A percentile compares a stretch with the other conserved stretches of the same genome.
phyloP scores from a whole-genome alignment of 176 grass and related monocot genomes.

The Juncus effusus region DNA sequence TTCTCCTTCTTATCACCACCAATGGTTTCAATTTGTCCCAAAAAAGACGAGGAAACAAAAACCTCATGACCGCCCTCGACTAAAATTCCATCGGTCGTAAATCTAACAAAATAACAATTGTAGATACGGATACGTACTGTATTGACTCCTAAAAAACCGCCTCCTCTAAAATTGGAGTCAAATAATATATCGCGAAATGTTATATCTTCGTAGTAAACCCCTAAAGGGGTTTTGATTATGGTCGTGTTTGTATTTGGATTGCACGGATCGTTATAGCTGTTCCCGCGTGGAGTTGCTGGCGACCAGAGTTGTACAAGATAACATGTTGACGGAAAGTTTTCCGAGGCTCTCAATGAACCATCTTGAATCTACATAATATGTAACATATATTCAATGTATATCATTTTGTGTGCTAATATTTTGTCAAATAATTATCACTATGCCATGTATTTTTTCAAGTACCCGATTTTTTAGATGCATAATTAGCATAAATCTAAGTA shows the following conservation, averaged over 20 bases:
- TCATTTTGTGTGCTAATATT: not conserved
- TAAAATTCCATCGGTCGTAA: conserved; percentile 29
- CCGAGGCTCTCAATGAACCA: conserved; percentile 29
- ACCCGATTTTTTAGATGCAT: too few relatives aligned
- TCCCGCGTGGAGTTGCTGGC: not conserved
- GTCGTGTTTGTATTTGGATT: not conserved
- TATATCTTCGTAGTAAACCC: conserved; percentile 34
- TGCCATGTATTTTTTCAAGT: not conserved
- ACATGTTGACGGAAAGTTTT: conserved; percentile 19
- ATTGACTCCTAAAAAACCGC: conserved; percentile 33
- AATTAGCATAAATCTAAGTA: too few relatives aligned
- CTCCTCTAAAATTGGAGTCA: conserved; percentile 32
- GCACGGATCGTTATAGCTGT: not conserved
- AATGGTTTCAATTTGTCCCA: conserved; percentile 42
- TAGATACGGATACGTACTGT: conserved; percentile 36
- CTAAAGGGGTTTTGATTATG: not conserved
- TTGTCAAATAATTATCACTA: not conserved
- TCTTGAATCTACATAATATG: conserved; percentile 28
- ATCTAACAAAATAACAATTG: conserved; percentile 43
- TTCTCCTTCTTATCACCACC: conserved; percentile 39
- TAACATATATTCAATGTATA: conserved; percentile 1
- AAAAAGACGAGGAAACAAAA: conserved; percentile 34
- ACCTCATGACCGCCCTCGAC: conserved; percentile 43
- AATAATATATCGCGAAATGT: conserved; percentile 39
- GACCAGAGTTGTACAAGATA: conserved; percentile 38